These are phyloP conservation scores for Colletotrichum sp. DNA, from an alignment of 2,329 filamentous ascomycete genomes.

Conservation along the genomic window DNA sequence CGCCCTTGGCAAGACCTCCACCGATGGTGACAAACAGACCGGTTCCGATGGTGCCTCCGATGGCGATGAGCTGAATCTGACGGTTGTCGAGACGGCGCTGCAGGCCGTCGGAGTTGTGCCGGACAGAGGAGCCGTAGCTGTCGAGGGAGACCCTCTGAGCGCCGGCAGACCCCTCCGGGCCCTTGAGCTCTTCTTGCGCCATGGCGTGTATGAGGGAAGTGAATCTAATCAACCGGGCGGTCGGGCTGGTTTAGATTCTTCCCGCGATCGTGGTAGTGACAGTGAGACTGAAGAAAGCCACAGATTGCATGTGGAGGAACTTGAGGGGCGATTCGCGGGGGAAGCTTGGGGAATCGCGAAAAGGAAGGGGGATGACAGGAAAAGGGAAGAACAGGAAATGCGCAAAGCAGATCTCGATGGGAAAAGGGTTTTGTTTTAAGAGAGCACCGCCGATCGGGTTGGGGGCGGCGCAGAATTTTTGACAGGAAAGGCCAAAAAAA, in stretches of 20 bases:
- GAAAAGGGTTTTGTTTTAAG: conserved; percentile 12
- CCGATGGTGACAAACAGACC: conserved; percentile 54
- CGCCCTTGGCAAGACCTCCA: conserved; percentile 29
- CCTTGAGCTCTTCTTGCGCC: conserved; percentile 10
- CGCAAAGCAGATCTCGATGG: background rate
- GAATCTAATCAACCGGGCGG: background rate
- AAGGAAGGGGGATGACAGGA: background rate
- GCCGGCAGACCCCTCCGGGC: background rate
- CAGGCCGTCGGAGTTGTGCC: conserved; percentile 27
- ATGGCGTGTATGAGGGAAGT: background rate
- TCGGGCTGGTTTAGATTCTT: background rate
- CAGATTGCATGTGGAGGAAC: conserved; percentile 6
- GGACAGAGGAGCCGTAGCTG: conserved; percentile 19
- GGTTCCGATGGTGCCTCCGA: conserved; percentile 53
- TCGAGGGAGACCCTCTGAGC: conserved; percentile 5
- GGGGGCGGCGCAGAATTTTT: background rate
- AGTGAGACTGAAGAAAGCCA: background rate
- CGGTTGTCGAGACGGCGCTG: conserved; percentile 37
- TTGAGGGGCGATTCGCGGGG: background rate
- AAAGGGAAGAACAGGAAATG: background rate
- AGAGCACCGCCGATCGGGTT: background rate
- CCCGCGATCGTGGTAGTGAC: background rate
- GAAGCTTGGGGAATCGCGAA: background rate
- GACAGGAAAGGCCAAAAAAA: background rate
- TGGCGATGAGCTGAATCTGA: conserved; percentile 52